Evolutionary conservation across 495 filamentous ascomycete species (phyloP), one percentile per base, ranked within the genome.

Genomic region (Hyaloscypha hepaticicola): DNA sequence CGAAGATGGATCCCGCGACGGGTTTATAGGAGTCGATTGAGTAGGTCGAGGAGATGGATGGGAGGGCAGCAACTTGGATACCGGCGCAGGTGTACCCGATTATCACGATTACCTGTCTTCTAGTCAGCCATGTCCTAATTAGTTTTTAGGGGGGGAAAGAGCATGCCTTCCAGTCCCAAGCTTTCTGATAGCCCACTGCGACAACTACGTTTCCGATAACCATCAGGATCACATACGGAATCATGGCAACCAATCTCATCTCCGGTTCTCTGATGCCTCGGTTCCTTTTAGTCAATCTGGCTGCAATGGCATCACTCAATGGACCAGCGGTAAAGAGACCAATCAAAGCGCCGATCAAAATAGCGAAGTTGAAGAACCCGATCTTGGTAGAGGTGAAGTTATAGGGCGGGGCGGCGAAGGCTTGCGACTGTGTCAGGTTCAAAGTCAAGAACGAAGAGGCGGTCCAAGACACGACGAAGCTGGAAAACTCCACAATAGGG

Each of bases 381-480:
- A 73, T 73, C 31, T 66, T 66, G 25, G 66, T 60, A 7, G 77
- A 73, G 48, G 72, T 78, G 73, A 82, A 83, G 65, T 82, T 81
- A 68, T 88, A 89, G 0, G 86, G 87, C 19, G 86, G 85, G 0
- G 78, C 80, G 21, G 81, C 81, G 66, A 89, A 87, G 5, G 75
- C 83, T 71, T 88, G 83, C 22, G 77, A 77, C 69, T 88, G 86
- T 1, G 84, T 87, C 22, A 88, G 74, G 72, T 88, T 89, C 60
- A 87, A 64, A 3, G 81, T 83, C 56, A 88, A 72, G 75, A 86
- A 87, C 26, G 73, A 78, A 56, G 79, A 84, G 31, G 83, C 85
- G 26, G 78, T 78, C 84, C 85, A 88, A 9, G 84, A 85, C 3
- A 87, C 83, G 26, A 87, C 80, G 72, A 88, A 88, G 27, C 81